phyloP scores from a whole-genome alignment of 208 protist species.

The Acanthamoeba castellanii region DNA sequence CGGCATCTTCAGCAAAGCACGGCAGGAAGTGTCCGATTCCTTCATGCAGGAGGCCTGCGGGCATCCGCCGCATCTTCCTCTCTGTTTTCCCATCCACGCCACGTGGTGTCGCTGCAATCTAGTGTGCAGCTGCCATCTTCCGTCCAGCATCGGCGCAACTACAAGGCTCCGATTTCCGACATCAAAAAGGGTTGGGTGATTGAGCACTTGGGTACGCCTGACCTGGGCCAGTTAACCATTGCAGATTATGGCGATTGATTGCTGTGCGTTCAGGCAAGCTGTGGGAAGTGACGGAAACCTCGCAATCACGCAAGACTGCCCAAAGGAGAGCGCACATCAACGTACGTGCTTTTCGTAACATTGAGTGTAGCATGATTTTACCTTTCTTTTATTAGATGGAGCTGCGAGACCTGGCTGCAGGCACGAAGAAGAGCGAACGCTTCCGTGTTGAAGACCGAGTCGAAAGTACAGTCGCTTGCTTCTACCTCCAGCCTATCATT shows the following conservation, averaged over 20 bases:
- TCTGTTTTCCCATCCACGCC: background rate
- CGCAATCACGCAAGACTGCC: constrained; percentile 40
- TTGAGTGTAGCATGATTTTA: background rate
- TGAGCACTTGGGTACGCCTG: constrained; percentile 6
- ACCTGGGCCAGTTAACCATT: background rate
- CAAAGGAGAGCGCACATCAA: constrained; percentile 36
- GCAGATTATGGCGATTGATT: background rate
- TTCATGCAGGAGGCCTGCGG: background rate
- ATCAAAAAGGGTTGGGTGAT: constrained; percentile 55
- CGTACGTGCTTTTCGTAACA: background rate
- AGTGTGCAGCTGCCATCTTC: background rate
- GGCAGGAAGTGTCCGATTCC: background rate
- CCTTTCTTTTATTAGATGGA: background rate
- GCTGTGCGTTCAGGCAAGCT: background rate
- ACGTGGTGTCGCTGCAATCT: background rate
- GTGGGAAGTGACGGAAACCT: constrained; percentile 44
- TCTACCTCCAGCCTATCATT: background rate
- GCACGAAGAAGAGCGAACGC: constrained; percentile 23
- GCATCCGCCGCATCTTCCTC: background rate
- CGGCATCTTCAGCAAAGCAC: background rate
- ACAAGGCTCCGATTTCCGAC: constrained; percentile 16
- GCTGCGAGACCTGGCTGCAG: constrained; percentile 15
- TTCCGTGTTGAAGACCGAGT: constrained; percentile 26
- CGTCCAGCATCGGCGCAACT: background rate
- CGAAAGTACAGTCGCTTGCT: background rate